Base-by-base conservation (phyloP, 1,284 basidiomycete species). In the Trichosporon ovoides region DNA sequence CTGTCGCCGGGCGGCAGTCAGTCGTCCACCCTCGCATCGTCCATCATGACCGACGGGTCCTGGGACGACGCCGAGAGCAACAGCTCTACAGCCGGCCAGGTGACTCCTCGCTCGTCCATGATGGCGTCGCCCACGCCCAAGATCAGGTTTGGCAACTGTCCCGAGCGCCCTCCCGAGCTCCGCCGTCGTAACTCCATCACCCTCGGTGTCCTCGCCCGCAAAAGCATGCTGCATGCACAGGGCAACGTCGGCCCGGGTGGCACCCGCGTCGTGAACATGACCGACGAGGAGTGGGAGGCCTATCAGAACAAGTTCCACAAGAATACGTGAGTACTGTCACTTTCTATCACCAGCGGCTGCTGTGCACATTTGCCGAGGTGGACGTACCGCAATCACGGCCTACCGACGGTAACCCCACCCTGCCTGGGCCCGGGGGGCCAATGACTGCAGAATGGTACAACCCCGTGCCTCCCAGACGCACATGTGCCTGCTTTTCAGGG, bases 241-340 rank as follows among this genome's bases (percentile, higher is more conserved):
- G 71, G 68, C 16, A 60, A 48, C 18, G 57, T 51, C 20, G 59
- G 43, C 31, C 55, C 37, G 18, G 28, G 31, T 12, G 18, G 13
- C 24, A 38, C 61, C 13, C 63, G 55, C 28, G 66, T 56, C 38
- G 59, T 76, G 49, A 62, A 68, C 53, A 74, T 77, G 73, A 73
- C 66, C 4, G 75, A 77, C 62, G 68, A 61, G 24, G 70, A 77
- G 46, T 77, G 75, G 75, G 72, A 71, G 53, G 66, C 63, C 28
- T 75, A 77, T 62, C 71, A 73, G 61, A 62, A 58, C 28, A 60
- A 68, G 52, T 71, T 67, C 22, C 52, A 57, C 19, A 67, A 65
- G 52, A 59, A 55, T 16, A 56, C 55, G 72, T 74, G 57, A 68
- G 72, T 70, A 37, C 7, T 22, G n/a, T n/a, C n/a, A n/a, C n/a